phyloP scores from a whole-genome alignment of 108 stramenopile genomes.

The Skeletonema menzelii region DNA sequence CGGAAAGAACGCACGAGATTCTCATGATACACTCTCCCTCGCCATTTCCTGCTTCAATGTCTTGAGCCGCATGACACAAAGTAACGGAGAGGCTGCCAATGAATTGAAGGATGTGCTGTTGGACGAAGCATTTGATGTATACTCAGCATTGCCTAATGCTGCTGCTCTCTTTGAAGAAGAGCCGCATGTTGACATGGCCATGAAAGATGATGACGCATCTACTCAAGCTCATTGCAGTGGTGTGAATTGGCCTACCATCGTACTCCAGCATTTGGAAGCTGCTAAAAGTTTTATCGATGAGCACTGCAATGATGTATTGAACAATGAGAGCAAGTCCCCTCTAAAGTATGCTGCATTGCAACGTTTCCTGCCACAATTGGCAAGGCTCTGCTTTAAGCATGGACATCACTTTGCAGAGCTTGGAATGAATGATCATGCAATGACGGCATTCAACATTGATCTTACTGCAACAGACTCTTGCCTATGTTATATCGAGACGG shows the following conservation, averaged over 20 bases:
- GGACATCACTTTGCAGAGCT: slow-evolving; percentile 39
- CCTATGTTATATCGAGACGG: slow-evolving; percentile 25
- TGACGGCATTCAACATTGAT: slow-evolving; percentile 28
- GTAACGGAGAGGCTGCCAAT: slow-evolving; percentile 25
- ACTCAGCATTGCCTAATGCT: slow-evolving; percentile 29
- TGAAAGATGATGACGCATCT: neutral
- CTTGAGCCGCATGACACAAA: slow-evolving; percentile 22
- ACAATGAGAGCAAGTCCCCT: slow-evolving; percentile 5
- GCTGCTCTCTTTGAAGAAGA: slow-evolving; percentile 30
- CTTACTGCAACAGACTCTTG: slow-evolving; percentile 35
- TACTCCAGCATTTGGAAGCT: slow-evolving; percentile 22
- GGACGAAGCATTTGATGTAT: slow-evolving; percentile 49
- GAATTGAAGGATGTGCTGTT: slow-evolving; percentile 19
- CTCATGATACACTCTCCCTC: slow-evolving; percentile 29
- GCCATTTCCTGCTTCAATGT: slow-evolving; percentile 34
- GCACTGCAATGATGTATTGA: slow-evolving; percentile 13
- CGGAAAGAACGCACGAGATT: slow-evolving; percentile 23
- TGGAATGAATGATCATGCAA: slow-evolving; percentile 17
- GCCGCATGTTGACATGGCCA: neutral
- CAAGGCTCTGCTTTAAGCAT: slow-evolving; percentile 45
- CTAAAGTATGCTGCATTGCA: slow-evolving; percentile 33
- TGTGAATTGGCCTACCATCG: slow-evolving; percentile 27
- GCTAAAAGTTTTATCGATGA: slow-evolving; percentile 28
- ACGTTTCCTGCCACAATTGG: slow-evolving; percentile 35
- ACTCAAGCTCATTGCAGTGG: neutral